phyloP scores from a whole-genome alignment of 2,329 filamentous ascomycete species.

The Xylaria sp. region DNA sequence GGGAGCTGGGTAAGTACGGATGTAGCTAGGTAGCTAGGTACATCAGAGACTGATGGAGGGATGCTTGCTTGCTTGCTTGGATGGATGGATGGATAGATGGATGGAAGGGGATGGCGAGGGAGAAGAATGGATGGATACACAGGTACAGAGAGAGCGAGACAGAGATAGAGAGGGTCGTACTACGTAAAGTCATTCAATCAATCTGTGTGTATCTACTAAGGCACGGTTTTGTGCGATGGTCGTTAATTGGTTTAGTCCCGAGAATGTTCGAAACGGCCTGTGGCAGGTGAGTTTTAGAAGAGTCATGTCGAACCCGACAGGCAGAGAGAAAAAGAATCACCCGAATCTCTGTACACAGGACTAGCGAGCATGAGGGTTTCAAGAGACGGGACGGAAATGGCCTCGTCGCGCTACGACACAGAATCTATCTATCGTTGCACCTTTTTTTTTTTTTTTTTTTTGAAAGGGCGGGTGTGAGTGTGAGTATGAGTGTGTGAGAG shows the following conservation, averaged over 20 bases:
- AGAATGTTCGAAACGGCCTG: constrained; percentile 31
- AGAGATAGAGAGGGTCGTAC: constrained; percentile 9
- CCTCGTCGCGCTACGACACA: constrained; percentile 31
- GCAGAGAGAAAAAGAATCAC: constrained; percentile 41
- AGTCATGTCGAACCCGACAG: no score
- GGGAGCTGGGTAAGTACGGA: not conserved
- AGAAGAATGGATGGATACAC: not conserved
- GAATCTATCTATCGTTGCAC: constrained; percentile 30
- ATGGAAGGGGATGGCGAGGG: constrained; percentile 25
- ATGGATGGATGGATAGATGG: not conserved
- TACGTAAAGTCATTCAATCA: constrained; percentile 11
- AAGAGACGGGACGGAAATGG: constrained; percentile 38
- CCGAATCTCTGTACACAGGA: constrained; percentile 39
- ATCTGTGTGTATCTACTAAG: constrained; percentile 15
- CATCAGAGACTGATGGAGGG: constrained; percentile 7
- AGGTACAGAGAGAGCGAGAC: not conserved
- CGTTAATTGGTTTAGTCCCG: constrained; percentile 34
- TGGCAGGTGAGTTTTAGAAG: constrained; percentile 31
- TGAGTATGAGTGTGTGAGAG: not conserved
- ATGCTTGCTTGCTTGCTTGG: no score
- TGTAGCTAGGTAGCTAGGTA: not conserved
- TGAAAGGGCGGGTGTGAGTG: constrained; percentile 15
- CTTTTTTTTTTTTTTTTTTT: no score
- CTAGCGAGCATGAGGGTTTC: constrained; percentile 36
- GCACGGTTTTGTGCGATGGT: constrained; percentile 27